Evolutionary conservation across 164 flowering plant species (phyloP).

Genomic region (Tinospora cordifolia): DNA sequence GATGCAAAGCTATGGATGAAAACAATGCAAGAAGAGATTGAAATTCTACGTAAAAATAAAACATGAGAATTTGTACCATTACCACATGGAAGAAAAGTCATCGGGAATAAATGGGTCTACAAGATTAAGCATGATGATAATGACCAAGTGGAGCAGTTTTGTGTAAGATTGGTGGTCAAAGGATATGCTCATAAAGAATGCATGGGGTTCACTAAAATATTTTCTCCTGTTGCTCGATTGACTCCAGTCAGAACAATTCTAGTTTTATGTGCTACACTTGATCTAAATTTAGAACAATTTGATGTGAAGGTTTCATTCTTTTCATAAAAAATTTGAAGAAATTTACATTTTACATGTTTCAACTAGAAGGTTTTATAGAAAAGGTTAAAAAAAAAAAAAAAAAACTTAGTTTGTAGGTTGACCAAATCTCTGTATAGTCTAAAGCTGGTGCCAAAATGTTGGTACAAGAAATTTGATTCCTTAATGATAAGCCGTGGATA

Average conservation of each 20-base stretch:
- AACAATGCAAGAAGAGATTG: neutral
- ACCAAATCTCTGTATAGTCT: too few species aligned
- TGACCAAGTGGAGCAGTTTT: too few species aligned
- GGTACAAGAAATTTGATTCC: too few species aligned
- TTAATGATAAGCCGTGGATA: too few species aligned
- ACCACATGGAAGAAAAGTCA: too few species aligned
- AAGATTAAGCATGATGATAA: too few species aligned
- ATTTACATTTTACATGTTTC: conserved; percentile 11
- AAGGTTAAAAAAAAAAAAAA: conserved; percentile 3
- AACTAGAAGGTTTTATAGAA: conserved; percentile 11
- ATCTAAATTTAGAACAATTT: neutral
- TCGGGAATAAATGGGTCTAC: too few species aligned
- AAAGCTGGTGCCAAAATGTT: too few species aligned
- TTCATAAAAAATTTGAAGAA: conserved; percentile 10
- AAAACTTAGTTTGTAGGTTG: conserved; percentile 8
- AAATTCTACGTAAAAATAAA: neutral
- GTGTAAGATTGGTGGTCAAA: too few species aligned
- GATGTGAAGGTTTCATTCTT: too few species aligned
- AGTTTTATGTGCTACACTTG: neutral
- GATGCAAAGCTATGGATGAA: neutral
- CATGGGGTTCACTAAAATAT: neutral
- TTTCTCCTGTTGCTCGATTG: neutral
- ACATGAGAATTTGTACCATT: too few species aligned
- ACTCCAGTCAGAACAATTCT: neutral
- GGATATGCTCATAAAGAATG: neutral